Evolutionary conservation across 345 rosid genomes (phyloP).

Genomic region (Brassica nigra): DNA sequence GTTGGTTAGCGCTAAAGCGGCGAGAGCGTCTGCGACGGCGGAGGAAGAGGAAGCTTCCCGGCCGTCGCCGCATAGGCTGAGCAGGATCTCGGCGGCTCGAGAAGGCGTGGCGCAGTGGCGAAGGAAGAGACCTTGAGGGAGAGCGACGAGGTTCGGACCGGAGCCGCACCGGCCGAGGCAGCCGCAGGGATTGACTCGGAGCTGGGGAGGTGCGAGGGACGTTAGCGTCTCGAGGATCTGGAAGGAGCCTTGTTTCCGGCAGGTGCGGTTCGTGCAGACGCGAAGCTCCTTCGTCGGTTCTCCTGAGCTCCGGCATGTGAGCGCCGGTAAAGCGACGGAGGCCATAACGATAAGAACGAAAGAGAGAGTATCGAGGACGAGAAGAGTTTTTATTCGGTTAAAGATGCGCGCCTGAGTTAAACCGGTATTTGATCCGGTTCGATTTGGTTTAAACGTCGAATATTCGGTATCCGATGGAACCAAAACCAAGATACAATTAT

Average conservation of each 20-base stretch:
- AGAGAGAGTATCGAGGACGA: background rate
- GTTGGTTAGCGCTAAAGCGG: conserved; percentile 67
- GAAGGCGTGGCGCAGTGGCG: conserved; percentile 75
- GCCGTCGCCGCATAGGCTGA: conserved; percentile 32
- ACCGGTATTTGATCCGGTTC: background rate
- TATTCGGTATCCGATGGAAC: background rate
- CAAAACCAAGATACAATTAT: background rate
- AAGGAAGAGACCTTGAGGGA: conserved; percentile 64
- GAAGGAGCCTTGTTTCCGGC: conserved; percentile 79
- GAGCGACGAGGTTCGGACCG: conserved; percentile 78
- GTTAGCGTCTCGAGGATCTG: conserved; percentile 62
- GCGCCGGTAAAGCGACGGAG: conserved; percentile 35
- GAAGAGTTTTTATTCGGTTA: background rate
- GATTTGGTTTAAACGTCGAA: background rate
- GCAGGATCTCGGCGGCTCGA: conserved; percentile 59
- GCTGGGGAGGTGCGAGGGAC: conserved; percentile 62
- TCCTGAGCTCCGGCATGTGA: conserved; percentile 37
- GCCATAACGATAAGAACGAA: conserved; percentile 32
- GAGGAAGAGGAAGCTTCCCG: conserved; percentile 43
- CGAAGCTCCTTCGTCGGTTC: conserved; percentile 56
- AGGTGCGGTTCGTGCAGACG: conserved; percentile 82
- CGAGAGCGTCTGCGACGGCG: conserved; percentile 41
- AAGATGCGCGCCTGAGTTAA: conserved; percentile 21
- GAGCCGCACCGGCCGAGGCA: conserved; percentile 89
- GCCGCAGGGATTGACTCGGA: conserved; percentile 62